Conservation (phyloP, 768 basidiomycete species). For the Psilocybe cyanescens region DNA sequence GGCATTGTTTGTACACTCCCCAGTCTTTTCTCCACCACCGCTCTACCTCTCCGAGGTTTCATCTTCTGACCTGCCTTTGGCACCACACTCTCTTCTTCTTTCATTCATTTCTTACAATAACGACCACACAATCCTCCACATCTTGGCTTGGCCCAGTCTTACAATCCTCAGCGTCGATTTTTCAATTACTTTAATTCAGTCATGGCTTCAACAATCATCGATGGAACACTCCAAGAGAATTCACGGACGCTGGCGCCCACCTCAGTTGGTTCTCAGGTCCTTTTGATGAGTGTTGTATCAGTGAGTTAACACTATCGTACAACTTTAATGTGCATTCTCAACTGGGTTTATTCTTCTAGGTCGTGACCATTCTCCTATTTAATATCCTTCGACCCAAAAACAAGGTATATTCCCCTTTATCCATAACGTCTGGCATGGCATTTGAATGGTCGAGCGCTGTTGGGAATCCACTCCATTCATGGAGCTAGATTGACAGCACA, state of each 20-base stretch:
- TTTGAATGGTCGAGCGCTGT: too few species aligned
- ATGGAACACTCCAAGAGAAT: conserved; percentile 39
- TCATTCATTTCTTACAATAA: conserved; percentile 3
- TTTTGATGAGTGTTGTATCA: conserved; percentile 72
- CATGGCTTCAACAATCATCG: conserved; percentile 29
- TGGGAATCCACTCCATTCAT: not conserved
- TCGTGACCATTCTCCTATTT: conserved; percentile 74
- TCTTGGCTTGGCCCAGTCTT: not conserved
- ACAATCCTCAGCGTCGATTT: not conserved
- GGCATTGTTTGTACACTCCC: conserved; percentile 7
- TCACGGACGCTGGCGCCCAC: conserved; percentile 77
- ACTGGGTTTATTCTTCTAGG: conserved; percentile 36
- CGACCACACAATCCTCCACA: conserved; percentile 10
- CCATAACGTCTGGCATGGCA: not conserved
- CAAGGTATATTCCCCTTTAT: conserved; percentile 52
- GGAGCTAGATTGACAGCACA: not conserved
- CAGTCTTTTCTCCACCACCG: conserved; percentile 12
- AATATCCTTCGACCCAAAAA: conserved; percentile 87
- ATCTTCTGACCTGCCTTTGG: not conserved
- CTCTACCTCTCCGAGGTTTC: conserved; percentile 3
- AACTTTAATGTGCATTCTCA: not conserved
- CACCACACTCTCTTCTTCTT: conserved; percentile 17
- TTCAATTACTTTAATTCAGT: conserved; percentile 1
- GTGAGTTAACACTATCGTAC: conserved; percentile 43
- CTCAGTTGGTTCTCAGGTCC: conserved; percentile 80